Evolutionary conservation across 1,284 basidiomycete genomes (phyloP), one percentile per base, ranked within the genome.

Genomic region (Ceratobasidium sp.): DNA sequence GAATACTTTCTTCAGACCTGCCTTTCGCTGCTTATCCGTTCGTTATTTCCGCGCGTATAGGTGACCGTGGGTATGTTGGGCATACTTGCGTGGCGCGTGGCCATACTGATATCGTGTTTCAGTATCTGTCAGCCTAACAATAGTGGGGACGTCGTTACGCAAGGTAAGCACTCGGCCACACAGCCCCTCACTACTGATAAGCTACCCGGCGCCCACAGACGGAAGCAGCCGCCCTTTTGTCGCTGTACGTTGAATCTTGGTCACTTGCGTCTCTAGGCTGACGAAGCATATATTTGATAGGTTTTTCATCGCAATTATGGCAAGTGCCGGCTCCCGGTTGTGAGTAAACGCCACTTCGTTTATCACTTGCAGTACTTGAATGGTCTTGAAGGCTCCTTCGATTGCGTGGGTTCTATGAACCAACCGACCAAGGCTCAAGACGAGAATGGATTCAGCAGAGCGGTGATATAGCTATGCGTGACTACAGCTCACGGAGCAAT

Each of bases 291-390:
- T 19, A 31, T 34, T 13, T 29, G 7, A 29, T 34, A 73, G 69
- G 29, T 53, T 63, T 48, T 63, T 53, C 29, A 54, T 59, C 4
- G 69, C 58, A 24, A 31, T 73, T 16, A 53, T 62, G 43, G 48
- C 69, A 9, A 63, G 59, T 39, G 53, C 59, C 7, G 62, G 69
- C 48, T 73, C 43, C 27, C 58, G 69, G 29, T 22, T 73, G 69
- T 73, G 48, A 62, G 69, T 63, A 9, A 24, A 29, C 37, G 14
- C 24, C 11, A n/a, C 27, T 24, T 27, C 16, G 27, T 19, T 16
- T 61, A n/a, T 24, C 13, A 13, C 11, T 39, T 22, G 24, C 24
- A 13, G 7, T 29, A 8, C 19, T 62, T 8, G 22, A 22, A 48
- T 37, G 16, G 22, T 4, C 29, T 14, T 8, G 29, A 27, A 73